A percentile compares a stretch with the other conserved stretches of the same genome.
These are phyloP conservation scores for Prunella vulgaris DNA, from an alignment of 257 asterid species.

Conservation along the genomic window DNA sequence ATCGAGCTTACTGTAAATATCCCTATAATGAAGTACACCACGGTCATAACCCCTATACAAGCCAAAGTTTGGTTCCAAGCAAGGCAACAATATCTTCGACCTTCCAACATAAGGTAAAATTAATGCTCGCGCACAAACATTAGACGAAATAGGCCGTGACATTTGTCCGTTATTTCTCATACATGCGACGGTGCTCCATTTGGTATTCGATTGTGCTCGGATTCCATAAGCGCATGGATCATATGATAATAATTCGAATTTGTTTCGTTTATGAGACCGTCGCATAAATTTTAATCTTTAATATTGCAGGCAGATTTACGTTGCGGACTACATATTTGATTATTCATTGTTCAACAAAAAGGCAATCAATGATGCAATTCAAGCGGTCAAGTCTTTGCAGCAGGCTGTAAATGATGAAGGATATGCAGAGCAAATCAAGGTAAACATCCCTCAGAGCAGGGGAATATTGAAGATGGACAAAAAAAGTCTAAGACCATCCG, in stretches of 20 bases:
- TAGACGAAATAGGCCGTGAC: too few relatives aligned
- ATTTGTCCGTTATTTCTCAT: too few relatives aligned
- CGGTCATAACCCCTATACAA: not conserved
- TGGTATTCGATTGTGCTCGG: too few relatives aligned
- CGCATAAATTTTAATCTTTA: too few relatives aligned
- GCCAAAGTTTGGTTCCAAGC: not conserved
- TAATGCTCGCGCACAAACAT: not conserved
- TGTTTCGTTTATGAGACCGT: too few relatives aligned
- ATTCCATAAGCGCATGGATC: too few relatives aligned
- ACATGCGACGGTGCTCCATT: too few relatives aligned
- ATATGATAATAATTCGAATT: too few relatives aligned
- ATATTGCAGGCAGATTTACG: constrained; percentile 14
- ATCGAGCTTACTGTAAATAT: constrained; percentile 14
- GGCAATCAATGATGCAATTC: not conserved
- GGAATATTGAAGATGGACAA: not conserved
- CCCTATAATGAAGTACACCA: rapidly evolving
- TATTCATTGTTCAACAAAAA: not conserved
- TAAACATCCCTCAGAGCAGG: not conserved
- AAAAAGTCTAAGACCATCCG: constrained; percentile 41
- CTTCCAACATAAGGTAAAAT: constrained; percentile 16
- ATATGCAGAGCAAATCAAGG: constrained; percentile 19
- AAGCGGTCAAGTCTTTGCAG: not conserved
- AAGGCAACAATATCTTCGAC: not conserved
- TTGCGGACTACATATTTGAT: not conserved
- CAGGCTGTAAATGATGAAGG: constrained; percentile 13